These are phyloP conservation scores for Sphagnum magellanicum DNA, from an alignment of 228 moss, liverwort and hornwort genomes.

Conservation along the genomic window DNA sequence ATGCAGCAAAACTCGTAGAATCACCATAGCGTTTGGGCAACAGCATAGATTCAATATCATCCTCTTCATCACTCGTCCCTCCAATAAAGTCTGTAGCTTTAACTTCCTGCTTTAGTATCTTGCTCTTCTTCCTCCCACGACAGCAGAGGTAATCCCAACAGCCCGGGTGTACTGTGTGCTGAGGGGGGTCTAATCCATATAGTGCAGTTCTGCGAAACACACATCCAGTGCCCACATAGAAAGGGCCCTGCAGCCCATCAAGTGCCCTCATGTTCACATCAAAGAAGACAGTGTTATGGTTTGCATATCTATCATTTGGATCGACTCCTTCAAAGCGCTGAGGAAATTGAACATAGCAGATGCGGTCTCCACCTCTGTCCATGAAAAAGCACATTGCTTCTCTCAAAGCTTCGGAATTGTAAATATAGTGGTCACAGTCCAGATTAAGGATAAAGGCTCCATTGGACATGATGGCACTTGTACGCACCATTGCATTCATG, in stretches of 20 bases:
- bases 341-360: slow-evolving; percentile 48
- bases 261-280: slow-evolving; percentile 59
- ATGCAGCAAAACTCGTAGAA: slow-evolving; percentile 25
- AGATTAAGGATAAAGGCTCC: slow-evolving; percentile 61
- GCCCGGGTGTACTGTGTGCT: slow-evolving; percentile 29
- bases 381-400: slow-evolving; percentile 64
- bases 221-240: slow-evolving; percentile 56
- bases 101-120: slow-evolving; percentile 28
- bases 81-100: slow-evolving; percentile 30
- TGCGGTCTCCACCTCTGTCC: slow-evolving; percentile 52
- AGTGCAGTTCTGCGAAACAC: slow-evolving; percentile 52
- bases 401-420: slow-evolving; percentile 44
- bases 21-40: slow-evolving; percentile 54
- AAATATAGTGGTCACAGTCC: slow-evolving; percentile 58
- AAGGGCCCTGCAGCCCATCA: slow-evolving; percentile 53
- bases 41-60: slow-evolving; percentile 30
- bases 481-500: slow-evolving; percentile 59
- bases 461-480: slow-evolving; percentile 59
- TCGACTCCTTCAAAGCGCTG: slow-evolving; percentile 63
- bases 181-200: slow-evolving; percentile 55
- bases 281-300: slow-evolving; percentile 60
- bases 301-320: slow-evolving; percentile 54
- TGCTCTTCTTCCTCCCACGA: slow-evolving; percentile 24
- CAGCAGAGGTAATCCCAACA: slow-evolving; percentile 34
- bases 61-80: slow-evolving; percentile 41